phyloP scores from a whole-genome alignment of 75 land plant species.

The Ceratopteris richardii region DNA sequence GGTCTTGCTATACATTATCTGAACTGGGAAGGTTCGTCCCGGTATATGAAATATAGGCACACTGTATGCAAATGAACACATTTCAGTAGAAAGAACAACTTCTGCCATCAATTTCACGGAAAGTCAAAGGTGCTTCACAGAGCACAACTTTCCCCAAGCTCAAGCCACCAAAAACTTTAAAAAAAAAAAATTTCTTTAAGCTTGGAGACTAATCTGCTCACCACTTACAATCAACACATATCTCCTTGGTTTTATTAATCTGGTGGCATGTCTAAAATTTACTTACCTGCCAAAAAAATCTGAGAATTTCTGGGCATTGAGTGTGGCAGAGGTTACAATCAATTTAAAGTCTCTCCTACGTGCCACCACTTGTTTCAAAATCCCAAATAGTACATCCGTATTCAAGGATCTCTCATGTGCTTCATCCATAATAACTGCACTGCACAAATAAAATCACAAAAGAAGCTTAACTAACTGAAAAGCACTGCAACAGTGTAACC shows the following conservation, averaged over 20 bases:
- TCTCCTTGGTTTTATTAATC: no score
- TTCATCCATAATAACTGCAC: slow-evolving; percentile 94
- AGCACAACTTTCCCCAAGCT: background rate
- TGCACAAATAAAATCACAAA: slow-evolving; percentile 21
- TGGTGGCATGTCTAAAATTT: no score
- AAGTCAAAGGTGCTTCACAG: no score
- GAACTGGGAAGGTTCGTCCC: slow-evolving; percentile 94
- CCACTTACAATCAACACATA: no score
- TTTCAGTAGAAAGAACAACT: background rate
- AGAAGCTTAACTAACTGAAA: background rate
- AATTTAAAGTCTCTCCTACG: slow-evolving; percentile 96
- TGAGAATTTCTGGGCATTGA: slow-evolving; percentile 96
- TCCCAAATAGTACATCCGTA: slow-evolving; percentile 96
- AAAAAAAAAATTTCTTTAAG: background rate
- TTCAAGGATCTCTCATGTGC: slow-evolving; percentile 95
- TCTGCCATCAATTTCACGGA: no score
- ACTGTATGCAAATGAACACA: slow-evolving; percentile 30
- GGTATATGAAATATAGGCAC: slow-evolving; percentile 93
- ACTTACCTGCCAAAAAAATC: slow-evolving; percentile 87
- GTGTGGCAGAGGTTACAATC: slow-evolving; percentile 97
- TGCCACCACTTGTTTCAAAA: slow-evolving; percentile 90
- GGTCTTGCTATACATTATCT: slow-evolving; percentile 76
- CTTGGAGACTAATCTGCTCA: no score
- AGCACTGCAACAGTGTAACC: background rate
- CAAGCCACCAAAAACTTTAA: background rate